phyloP scores from a whole-genome alignment of 2,329 filamentous ascomycete genomes.

The Colletotrichum sp. region DNA sequence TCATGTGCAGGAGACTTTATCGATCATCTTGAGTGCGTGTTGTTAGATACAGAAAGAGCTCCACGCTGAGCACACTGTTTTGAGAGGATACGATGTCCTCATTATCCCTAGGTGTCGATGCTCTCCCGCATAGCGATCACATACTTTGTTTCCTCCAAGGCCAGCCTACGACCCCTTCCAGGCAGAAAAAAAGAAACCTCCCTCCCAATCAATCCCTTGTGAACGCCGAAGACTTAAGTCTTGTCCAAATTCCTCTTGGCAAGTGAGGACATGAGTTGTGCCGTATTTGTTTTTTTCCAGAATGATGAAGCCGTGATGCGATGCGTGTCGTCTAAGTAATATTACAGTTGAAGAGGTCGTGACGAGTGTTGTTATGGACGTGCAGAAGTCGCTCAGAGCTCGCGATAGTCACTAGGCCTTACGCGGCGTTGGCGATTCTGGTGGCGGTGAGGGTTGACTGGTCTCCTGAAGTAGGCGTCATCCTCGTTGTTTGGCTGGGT shows the following conservation, averaged over 20 bases:
- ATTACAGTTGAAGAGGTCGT: constrained; percentile 1
- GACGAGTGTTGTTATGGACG: not conserved
- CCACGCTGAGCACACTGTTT: not conserved
- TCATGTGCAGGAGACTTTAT: constrained; percentile 12
- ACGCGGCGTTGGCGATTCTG: constrained; percentile 81
- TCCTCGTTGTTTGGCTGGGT: constrained; percentile 72
- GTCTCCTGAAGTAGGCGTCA: constrained; percentile 93
- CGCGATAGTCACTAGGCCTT: constrained; percentile 88
- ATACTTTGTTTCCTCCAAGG: not conserved
- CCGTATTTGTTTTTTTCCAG: constrained; percentile 1
- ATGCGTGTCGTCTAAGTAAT: constrained; percentile 8
- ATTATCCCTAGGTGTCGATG: not conserved
- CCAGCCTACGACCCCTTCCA: not conserved
- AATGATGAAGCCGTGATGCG: constrained; percentile 10
- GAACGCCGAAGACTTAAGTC: constrained; percentile 12
- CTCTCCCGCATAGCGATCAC: not conserved
- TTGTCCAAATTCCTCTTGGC: constrained; percentile 5
- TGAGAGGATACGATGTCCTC: not conserved
- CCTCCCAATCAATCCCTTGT: not conserved
- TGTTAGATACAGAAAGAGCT: not conserved
- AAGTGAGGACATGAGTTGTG: not conserved
- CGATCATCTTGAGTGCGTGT: constrained; percentile 1
- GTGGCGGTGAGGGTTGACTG: constrained; percentile 91
- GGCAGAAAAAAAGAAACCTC: not conserved
- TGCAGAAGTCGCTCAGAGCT: constrained; percentile 59